A percentile compares a stretch with the other conserved stretches of the same genome.
Evolutionary conservation across 345 rosid genomes (phyloP).

Genomic region (Aquilaria malaccensis): DNA sequence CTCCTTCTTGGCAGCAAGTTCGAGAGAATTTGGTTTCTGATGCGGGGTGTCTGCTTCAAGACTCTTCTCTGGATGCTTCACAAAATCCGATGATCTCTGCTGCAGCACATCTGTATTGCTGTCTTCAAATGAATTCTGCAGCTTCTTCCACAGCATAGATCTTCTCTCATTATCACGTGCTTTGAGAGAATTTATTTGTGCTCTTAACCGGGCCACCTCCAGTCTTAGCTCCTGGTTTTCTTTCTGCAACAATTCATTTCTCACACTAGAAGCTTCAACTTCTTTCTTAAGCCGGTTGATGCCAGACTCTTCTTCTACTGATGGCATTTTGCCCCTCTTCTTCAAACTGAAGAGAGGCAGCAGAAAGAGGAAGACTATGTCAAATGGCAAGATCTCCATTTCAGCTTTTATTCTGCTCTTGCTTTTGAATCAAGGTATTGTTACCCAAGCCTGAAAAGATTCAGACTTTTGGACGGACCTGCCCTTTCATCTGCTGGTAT

Average conservation of each 20-base stretch:
- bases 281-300: slow-evolving; percentile 53
- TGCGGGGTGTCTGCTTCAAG: slow-evolving; percentile 17
- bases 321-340: slow-evolving; percentile 30
- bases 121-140: slow-evolving; percentile 51
- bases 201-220: slow-evolving; percentile 63
- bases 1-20: slow-evolving; percentile 18
- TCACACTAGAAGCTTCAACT: slow-evolving; percentile 45
- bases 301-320: slow-evolving; percentile 45
- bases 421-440: slow-evolving; percentile 32
- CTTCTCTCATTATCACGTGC: slow-evolving; percentile 85
- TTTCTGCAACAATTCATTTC: slow-evolving; percentile 55
- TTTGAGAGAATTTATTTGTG: slow-evolving; percentile 60
- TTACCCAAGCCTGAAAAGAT: slow-evolving; percentile 22
- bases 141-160: slow-evolving; percentile 84
- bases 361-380: slow-evolving; percentile 2
- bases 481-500: slow-evolving; percentile 15
- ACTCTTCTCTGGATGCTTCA: slow-evolving; percentile 27
- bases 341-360: slow-evolving; percentile 7
- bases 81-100: slow-evolving; percentile 37
- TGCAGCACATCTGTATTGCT: slow-evolving; percentile 24
- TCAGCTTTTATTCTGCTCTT: slow-evolving; percentile 15
- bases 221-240: slow-evolving; percentile 67
- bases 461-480: slow-evolving; percentile 4
- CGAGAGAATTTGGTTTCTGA: slow-evolving; percentile 18
- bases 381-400: slow-evolving; percentile 13